phyloP scores from a whole-genome alignment of 345 rosid genomes.

The Noccaea bulbosa region DNA sequence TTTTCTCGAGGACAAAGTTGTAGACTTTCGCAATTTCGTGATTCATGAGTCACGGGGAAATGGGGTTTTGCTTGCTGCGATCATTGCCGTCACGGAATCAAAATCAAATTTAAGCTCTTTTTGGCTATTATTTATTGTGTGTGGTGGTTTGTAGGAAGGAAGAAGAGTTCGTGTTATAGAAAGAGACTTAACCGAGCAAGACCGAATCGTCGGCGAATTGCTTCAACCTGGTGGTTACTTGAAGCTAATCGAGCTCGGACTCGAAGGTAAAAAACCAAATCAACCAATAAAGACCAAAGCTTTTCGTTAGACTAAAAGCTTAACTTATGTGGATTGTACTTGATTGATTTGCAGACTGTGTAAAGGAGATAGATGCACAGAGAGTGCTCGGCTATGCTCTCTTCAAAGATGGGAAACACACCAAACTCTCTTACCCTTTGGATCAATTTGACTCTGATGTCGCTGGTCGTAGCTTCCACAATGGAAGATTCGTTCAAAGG shows the following conservation, averaged over 20 bases:
- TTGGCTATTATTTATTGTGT: background rate
- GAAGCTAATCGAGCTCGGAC: conserved; percentile 54
- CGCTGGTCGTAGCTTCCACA: conserved; percentile 59
- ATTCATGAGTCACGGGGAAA: background rate
- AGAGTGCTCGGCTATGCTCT: conserved; percentile 57
- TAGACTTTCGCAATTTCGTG: background rate
- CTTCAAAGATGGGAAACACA: conserved; percentile 53
- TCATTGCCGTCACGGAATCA: conserved; percentile 21
- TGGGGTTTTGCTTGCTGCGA: conserved; percentile 16
- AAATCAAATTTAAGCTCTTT: conserved; percentile 13
- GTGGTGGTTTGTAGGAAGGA: conserved; percentile 46
- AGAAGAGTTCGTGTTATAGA: conserved; percentile 58
- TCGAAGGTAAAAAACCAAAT: conserved; percentile 46
- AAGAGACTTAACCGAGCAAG: conserved; percentile 59
- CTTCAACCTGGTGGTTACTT: conserved; percentile 63
- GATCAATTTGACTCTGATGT: conserved; percentile 51
- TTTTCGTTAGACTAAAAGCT: background rate
- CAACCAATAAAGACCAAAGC: background rate
- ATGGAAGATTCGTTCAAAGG: conserved; percentile 59
- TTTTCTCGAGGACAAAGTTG: background rate
- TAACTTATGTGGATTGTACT: background rate
- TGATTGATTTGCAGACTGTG: conserved; percentile 47
- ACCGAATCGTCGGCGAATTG: conserved; percentile 57
- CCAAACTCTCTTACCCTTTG: conserved; percentile 52
- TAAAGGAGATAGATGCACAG: conserved; percentile 59